Base-by-base conservation (phyloP, 352 stramenopile species). In the Pythium dissimile region DNA sequence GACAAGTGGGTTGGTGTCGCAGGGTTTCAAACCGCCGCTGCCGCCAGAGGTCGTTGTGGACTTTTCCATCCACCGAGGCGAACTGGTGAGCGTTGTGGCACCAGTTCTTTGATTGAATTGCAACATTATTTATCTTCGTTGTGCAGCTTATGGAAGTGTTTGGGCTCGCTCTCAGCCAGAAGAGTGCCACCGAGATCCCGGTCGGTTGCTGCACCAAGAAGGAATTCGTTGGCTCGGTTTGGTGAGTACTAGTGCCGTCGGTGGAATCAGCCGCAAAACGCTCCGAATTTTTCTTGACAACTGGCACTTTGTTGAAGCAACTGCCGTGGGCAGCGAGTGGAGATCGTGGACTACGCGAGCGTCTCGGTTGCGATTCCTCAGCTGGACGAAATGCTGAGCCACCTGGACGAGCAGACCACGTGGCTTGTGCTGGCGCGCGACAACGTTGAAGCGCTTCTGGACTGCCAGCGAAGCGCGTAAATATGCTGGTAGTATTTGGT, bases 41-140 rank as follows among this genome's bases (percentile, higher is more conserved):
- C 83, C 83, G 9, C 71, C 72, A 1, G 83, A 92, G 60, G 66
- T 93, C 21, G 74, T 92, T 15, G 75, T 94, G 21, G 85, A 94
- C 32, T 91, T 93, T 50, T 94, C 85, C 9, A 80, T 94, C 34
- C 77, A 92, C 46, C 79, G 81, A 16, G 85, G 80, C 28, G 80
- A 91, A 62, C 46, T 94, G 70, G 83, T 94, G 47, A 20, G 63
- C 24, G 3, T 6, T 15, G 3, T 20, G 35, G 5, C 39, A 42
- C 27, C 18, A 1, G 9, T 1, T 45, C 6, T 57, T 42, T 24
- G 31, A 21, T 15, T 18, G 38, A 31, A 35, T 35, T 38, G n/a
- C n/a, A n/a, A n/a, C n/a, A n/a, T n/a, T n/a, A n/a, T n/a, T n/a
- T n/a, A n/a, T n/a, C n/a, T n/a, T n/a, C n/a, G 35, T n/a, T 49